A percentile compares a stretch with the other conserved stretches of the same genome.
Conservation (phyloP, 2,329 filamentous ascomycete genomes). For the Claviceps paspali region DNA sequence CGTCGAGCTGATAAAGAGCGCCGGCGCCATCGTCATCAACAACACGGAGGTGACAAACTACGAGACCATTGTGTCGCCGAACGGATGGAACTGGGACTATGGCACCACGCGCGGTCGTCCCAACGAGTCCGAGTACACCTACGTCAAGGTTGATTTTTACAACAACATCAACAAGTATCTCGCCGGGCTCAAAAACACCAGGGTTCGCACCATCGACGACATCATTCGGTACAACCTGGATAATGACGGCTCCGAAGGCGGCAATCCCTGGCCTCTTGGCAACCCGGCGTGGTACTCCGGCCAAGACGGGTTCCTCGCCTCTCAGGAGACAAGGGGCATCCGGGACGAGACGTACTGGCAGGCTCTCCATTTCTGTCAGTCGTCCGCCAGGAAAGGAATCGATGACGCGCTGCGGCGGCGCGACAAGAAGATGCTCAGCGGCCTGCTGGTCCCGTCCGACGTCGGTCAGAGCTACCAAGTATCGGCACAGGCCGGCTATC, state of each 20-base stretch:
- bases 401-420: slow-evolving; percentile 40
- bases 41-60: slow-evolving; percentile 52
- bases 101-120: slow-evolving; percentile 43
- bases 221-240: slow-evolving; percentile 49
- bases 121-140: slow-evolving; percentile 62
- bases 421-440: slow-evolving; percentile 31
- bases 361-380: slow-evolving; percentile 46
- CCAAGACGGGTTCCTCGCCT: slow-evolving; percentile 55
- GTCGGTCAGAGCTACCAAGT: slow-evolving; percentile 54
- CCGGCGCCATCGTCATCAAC: slow-evolving; percentile 55
- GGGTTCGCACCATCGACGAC: slow-evolving; percentile 44
- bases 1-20: slow-evolving; percentile 36
- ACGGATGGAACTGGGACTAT: slow-evolving; percentile 64
- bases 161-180: slow-evolving; percentile 47
- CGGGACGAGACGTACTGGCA: slow-evolving; percentile 52
- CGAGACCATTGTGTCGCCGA: slow-evolving; percentile 44
- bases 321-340: slow-evolving; percentile 42
- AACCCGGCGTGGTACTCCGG: slow-evolving; percentile 53
- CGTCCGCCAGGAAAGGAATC: slow-evolving; percentile 49
- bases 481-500: slow-evolving; percentile 62
- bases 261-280: slow-evolving; percentile 35
- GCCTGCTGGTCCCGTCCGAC: slow-evolving; percentile 52
- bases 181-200: slow-evolving; percentile 44
- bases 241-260: slow-evolving; percentile 53
- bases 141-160: slow-evolving; percentile 58